Evolutionary conservation across 2,329 filamentous ascomycete genomes (phyloP), one percentile per base, ranked within the genome.

Genomic region (Colletotrichum sp.): DNA sequence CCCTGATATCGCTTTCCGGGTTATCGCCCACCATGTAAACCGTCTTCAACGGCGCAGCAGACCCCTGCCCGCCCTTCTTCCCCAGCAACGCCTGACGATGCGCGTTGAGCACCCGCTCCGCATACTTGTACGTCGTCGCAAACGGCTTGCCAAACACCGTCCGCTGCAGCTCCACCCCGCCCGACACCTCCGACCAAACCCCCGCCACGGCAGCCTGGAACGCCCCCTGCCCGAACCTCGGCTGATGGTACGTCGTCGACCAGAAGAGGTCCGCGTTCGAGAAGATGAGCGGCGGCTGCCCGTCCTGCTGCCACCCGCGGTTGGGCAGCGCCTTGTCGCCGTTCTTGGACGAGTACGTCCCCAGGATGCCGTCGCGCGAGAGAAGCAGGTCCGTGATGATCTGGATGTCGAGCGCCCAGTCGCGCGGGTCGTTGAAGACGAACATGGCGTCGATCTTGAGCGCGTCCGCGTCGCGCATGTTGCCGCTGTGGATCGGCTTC

Each of bases 1-100:
- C 97, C 7, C 92, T 88, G 78, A 99, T 98, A 83, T 99, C 97
- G 79, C 94, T 97, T 82, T 95, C 95, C 7, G 94, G 94, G 81
- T 96, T 96, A 81, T 96, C 94, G 7, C 97, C 97, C 57, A 99
- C 91, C 96, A 99, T 99, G 85, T 98, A 99, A 13, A 99, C 96
- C 59, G 90, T 91, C 80, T 89, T 88, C 71, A 98, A 84, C n/a
- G 90, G 88, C 24, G 81, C 83, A 4, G 77, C 80, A 43, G 39
- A 43, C 48, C 71, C 52, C 6, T 66, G 60, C 55, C 71, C 18
- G 78, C 68, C 48, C 76, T 57, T 26, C 77, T 76, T 24, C 66
- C 68, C 28, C 65, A 92, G 86, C 28, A 91, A 75, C 18, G 84
- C 82, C 26, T 87, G 84, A 24, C 94, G 88, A 82, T 94, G 92